Conservation (phyloP, 1,284 basidiomycete genomes). For the Grifola frondosa region DNA sequence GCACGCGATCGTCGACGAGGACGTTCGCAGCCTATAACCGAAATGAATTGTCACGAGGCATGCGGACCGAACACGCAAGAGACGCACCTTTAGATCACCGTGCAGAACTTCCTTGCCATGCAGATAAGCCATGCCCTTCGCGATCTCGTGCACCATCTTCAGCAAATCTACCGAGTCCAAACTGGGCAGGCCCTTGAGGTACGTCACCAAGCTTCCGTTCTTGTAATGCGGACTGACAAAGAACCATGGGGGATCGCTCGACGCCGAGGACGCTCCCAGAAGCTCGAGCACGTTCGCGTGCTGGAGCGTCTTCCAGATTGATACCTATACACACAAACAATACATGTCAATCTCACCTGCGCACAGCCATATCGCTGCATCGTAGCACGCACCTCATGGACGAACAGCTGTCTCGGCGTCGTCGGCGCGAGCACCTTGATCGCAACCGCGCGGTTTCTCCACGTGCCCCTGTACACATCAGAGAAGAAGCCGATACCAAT, state of each 20-base stretch:
- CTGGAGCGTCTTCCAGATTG: slow-evolving; percentile 39
- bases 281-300: slow-evolving; percentile 43
- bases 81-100: slow-evolving; percentile 67
- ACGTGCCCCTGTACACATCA: slow-evolving; percentile 66
- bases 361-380: background rate
- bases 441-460: slow-evolving; percentile 59
- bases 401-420: slow-evolving; percentile 37
- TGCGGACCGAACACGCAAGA: background rate
- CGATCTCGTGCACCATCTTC: slow-evolving; percentile 67
- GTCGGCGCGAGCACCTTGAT: slow-evolving; percentile 42
- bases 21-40: slow-evolving; percentile 63
- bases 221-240: slow-evolving; percentile 57
- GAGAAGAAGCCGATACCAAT: slow-evolving; percentile 71
- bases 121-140: slow-evolving; percentile 75
- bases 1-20: slow-evolving; percentile 62
- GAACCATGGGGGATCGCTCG: slow-evolving; percentile 46
- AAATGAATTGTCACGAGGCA: background rate
- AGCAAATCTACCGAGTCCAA: slow-evolving; percentile 45
- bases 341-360: background rate
- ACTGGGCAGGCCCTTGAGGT: slow-evolving; percentile 41
- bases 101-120: slow-evolving; percentile 66
- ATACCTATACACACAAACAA: slow-evolving; percentile 14
- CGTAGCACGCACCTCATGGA: slow-evolving; percentile 30
- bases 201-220: slow-evolving; percentile 43
- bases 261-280: slow-evolving; percentile 43